Evolutionary conservation across 2,329 filamentous ascomycete genomes (phyloP).

Genomic region (Aureobasidium sp.): DNA sequence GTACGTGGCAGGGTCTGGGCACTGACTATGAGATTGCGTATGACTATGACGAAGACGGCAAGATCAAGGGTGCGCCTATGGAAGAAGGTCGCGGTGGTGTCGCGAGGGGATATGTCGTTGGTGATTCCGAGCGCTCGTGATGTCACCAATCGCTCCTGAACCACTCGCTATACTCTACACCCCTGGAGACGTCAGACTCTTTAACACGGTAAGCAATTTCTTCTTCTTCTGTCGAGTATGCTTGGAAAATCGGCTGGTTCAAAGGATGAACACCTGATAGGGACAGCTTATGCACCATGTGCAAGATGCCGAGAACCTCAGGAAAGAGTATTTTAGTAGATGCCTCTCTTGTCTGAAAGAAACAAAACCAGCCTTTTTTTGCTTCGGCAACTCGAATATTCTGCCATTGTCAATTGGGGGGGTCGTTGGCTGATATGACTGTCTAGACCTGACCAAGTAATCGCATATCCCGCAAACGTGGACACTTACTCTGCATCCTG

Average conservation of each 20-base stretch:
- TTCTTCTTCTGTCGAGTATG: constrained; percentile 20
- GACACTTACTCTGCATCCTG: too few species aligned
- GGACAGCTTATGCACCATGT: constrained; percentile 88
- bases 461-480: too few species aligned
- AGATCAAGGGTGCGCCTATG: constrained; percentile 54
- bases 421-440: background rate
- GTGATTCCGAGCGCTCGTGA: constrained; percentile 35
- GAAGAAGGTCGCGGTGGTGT: constrained; percentile 84
- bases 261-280: constrained; percentile 98
- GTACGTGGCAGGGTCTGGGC: constrained; percentile 88
- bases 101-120: constrained; percentile 79
- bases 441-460: too few species aligned
- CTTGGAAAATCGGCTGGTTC: constrained; percentile 9
- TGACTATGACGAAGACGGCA: constrained; percentile 49
- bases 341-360: constrained; percentile 80
- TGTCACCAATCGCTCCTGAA: background rate
- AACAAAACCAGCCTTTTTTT: background rate
- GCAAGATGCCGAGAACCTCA: constrained; percentile 83
- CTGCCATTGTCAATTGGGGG: background rate
- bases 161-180: too few species aligned
- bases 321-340: constrained; percentile 99
- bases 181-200: too few species aligned
- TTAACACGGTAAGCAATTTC: constrained; percentile 63
- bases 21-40: constrained; percentile 67
- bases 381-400: background rate